These are phyloP conservation scores for Auriscalpium vulgare DNA, from an alignment of 768 basidiomycete species.

Conservation along the genomic window DNA sequence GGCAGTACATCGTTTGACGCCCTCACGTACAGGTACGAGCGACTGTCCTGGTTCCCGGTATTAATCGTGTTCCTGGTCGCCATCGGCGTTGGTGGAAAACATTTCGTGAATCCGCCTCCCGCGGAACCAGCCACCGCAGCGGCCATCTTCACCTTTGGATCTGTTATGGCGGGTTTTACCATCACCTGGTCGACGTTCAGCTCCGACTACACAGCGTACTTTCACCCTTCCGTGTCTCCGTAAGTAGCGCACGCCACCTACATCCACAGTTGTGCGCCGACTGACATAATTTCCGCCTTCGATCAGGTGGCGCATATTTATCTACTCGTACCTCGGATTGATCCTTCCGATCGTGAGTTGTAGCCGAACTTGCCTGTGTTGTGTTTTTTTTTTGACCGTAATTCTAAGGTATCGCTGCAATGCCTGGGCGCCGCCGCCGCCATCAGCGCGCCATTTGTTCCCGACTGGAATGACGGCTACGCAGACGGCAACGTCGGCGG, in stretches of 20 bases:
- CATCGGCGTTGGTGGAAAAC: slow-evolving; percentile 65
- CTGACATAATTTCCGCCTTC: too few species aligned
- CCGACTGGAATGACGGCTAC: slow-evolving; percentile 50
- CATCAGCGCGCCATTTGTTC: slow-evolving; percentile 44
- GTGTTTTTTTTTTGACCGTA: slow-evolving; percentile 8
- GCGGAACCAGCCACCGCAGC: slow-evolving; percentile 45
- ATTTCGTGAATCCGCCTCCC: slow-evolving; percentile 44
- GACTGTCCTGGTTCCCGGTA: slow-evolving; percentile 70
- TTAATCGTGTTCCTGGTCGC: slow-evolving; percentile 66
- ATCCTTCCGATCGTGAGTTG: slow-evolving; percentile 48
- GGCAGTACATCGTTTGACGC: background rate
- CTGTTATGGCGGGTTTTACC: slow-evolving; percentile 65
- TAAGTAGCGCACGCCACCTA: slow-evolving; percentile 17
- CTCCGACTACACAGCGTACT: slow-evolving; percentile 74
- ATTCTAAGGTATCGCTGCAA: slow-evolving; percentile 29
- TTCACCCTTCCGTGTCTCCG: slow-evolving; percentile 50
- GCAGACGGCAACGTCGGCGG: slow-evolving; percentile 50
- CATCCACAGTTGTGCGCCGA: background rate
- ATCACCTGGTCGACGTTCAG: slow-evolving; percentile 54
- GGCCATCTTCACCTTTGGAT: slow-evolving; percentile 55
- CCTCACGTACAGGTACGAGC: slow-evolving; percentile 51
- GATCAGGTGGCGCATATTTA: slow-evolving; percentile 50
- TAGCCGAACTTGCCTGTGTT: slow-evolving; percentile 17
- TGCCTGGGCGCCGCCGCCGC: slow-evolving; percentile 66
- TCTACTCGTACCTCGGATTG: slow-evolving; percentile 59